These are phyloP conservation scores for Fragilariopsis cylindrus DNA, from an alignment of 108 stramenopile species.

Conservation along the genomic window DNA sequence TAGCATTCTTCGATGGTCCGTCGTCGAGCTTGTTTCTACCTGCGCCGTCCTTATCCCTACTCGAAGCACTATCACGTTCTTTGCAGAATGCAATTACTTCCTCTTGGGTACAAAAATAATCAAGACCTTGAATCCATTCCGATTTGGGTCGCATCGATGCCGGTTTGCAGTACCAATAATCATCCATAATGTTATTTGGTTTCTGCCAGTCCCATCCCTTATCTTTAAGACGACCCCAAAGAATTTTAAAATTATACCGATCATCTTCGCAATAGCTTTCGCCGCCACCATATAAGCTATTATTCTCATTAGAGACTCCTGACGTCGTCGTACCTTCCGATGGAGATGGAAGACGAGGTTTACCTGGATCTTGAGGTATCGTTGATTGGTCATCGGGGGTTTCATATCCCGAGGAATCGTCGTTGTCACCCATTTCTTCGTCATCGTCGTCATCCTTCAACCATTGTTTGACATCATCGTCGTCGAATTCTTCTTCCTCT, in stretches of 20 bases:
- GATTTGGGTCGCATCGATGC: slow-evolving; percentile 11
- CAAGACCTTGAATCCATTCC: background rate
- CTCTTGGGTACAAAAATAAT: slow-evolving; percentile 8
- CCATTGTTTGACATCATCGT: background rate
- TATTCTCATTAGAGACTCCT: background rate
- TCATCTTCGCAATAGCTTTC: background rate
- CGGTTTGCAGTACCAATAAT: slow-evolving; percentile 12
- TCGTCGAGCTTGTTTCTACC: background rate
- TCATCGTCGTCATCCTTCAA: background rate
- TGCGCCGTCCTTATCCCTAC: background rate
- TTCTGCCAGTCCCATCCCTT: slow-evolving; percentile 10
- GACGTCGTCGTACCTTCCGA: background rate
- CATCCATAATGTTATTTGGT: slow-evolving; percentile 16
- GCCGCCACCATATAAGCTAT: background rate
- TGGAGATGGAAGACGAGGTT: background rate
- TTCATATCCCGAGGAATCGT: slow-evolving; percentile 1
- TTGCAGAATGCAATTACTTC: slow-evolving; percentile 13
- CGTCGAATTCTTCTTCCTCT: background rate
- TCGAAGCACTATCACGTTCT: background rate
- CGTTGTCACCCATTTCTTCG: background rate
- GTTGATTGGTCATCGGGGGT: slow-evolving; percentile 17
- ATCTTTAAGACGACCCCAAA: background rate
- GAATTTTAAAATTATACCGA: background rate
- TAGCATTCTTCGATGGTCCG: background rate
- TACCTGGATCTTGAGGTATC: slow-evolving; percentile 16